These are phyloP conservation scores for Ophiostoma quercus DNA, from an alignment of 2,329 filamentous ascomycete species.

Conservation along the genomic window DNA sequence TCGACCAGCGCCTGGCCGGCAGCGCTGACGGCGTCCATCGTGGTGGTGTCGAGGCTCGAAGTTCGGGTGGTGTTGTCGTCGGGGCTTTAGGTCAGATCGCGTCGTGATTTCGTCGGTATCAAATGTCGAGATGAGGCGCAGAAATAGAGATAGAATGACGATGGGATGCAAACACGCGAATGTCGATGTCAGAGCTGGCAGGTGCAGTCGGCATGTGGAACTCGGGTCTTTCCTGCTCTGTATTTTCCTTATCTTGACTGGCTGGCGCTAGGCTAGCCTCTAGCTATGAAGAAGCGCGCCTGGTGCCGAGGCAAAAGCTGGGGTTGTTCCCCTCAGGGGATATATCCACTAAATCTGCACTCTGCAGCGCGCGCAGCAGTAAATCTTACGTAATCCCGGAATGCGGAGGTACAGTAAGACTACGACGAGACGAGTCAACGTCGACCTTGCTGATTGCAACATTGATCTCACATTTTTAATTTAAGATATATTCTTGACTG, in stretches of 20 bases:
- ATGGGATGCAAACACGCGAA: background rate
- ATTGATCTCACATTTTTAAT: background rate
- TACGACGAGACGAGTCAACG: background rate
- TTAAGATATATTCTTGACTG: background rate
- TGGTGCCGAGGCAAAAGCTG: constrained; percentile 22
- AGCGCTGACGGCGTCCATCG: constrained; percentile 69
- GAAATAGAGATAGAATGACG: background rate
- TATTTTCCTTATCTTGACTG: constrained; percentile 7
- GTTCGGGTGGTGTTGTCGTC: no score
- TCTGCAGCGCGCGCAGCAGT: background rate
- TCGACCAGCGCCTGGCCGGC: constrained; percentile 51
- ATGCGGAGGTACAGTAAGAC: background rate
- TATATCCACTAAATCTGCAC: constrained; percentile 2
- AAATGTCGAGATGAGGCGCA: background rate
- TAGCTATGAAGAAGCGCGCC: background rate
- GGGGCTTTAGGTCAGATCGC: background rate
- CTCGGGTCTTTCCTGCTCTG: background rate
- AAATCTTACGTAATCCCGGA: background rate
- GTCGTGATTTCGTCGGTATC: background rate
- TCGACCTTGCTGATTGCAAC: background rate
- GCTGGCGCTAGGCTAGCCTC: constrained; percentile 2
- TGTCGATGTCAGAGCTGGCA: background rate
- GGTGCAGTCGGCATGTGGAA: constrained; percentile 13
- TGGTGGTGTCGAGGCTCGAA: constrained; percentile 36
- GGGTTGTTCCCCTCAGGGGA: constrained; percentile 13